These are phyloP conservation scores for Grifola frondosa DNA, from an alignment of 1,284 basidiomycete species.

Conservation along the genomic window DNA sequence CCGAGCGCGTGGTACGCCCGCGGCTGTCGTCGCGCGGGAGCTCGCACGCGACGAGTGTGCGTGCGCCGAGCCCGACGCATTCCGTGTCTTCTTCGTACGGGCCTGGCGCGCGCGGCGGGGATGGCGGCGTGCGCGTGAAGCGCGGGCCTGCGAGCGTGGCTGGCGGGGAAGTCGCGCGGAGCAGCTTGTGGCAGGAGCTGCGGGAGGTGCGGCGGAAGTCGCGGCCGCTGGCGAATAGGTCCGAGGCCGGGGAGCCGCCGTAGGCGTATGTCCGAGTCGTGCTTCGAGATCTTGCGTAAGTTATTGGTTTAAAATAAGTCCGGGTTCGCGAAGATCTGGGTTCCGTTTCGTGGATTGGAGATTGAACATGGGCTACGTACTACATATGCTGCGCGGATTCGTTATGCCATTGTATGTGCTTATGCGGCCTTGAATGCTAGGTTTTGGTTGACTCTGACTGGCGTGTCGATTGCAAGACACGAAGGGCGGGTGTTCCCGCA, in stretches of 20 bases:
- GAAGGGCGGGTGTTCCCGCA: too few species aligned
- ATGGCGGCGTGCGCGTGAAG: conserved; percentile 28
- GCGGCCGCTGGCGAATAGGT: conserved; percentile 42
- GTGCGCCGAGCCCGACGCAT: conserved; percentile 35
- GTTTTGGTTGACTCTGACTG: too few species aligned
- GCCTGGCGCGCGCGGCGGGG: conserved; percentile 8
- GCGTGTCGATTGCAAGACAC: too few species aligned
- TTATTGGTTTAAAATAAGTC: conserved; percentile 19
- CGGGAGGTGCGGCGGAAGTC: conserved; percentile 50
- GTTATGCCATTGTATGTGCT: too few species aligned
- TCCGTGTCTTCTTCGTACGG: conserved; percentile 33
- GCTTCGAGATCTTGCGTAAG: conserved; percentile 16
- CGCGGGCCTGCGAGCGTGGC: conserved; percentile 26
- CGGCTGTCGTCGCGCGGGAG: conserved; percentile 36
- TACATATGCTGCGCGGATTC: too few species aligned
- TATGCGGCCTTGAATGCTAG: too few species aligned
- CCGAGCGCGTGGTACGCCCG: conserved; percentile 20
- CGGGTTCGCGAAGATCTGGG: too few species aligned
- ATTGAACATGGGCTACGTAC: too few species aligned
- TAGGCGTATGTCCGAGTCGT: conserved; percentile 10
- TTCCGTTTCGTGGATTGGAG: too few species aligned
- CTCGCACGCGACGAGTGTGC: conserved; percentile 27
- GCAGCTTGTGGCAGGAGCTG: conserved; percentile 59
- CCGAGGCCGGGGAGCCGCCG: conserved; percentile 25
- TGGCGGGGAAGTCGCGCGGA: conserved; percentile 37